Evolutionary conservation across 768 basidiomycete genomes (phyloP).

Genomic region (Termitomyces sp.): DNA sequence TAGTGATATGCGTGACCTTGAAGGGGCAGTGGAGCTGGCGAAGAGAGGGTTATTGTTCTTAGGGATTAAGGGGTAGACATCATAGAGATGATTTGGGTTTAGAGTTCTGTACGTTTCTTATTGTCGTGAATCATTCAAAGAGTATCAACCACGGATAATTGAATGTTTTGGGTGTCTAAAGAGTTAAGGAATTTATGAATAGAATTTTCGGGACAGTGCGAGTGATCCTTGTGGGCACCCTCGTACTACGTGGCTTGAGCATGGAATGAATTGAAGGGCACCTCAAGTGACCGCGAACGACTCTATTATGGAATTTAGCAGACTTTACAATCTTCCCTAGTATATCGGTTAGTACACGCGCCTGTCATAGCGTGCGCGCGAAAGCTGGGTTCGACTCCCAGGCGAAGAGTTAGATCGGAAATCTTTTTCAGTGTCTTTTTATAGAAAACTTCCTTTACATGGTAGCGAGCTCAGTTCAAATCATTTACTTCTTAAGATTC

Average conservation of each 20-base stretch:
- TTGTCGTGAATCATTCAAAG: neutral
- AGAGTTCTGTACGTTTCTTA: neutral
- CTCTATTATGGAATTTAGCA: too few species aligned
- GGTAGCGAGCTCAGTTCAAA: too few species aligned
- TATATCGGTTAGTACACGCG: neutral
- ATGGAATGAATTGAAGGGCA: too few species aligned
- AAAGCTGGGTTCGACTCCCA: neutral
- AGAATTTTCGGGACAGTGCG: neutral
- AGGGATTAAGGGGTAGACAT: slow-evolving; percentile 41
- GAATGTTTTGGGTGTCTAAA: neutral
- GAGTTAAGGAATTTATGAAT: neutral
- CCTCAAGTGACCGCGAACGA: too few species aligned
- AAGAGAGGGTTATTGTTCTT: slow-evolving; percentile 83
- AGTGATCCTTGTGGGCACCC: neutral
- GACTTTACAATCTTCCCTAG: neutral
- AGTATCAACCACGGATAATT: neutral
- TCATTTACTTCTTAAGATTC: too few species aligned
- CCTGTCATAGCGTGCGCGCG: neutral
- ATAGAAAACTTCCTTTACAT: too few species aligned
- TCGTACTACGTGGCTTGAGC: too few species aligned
- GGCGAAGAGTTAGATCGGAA: neutral
- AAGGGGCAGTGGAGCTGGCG: slow-evolving; percentile 73
- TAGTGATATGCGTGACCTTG: slow-evolving; percentile 71
- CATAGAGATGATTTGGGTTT: too few species aligned
- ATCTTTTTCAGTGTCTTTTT: too few species aligned